Base-by-base conservation (phyloP, 2,329 filamentous ascomycete genomes). In the Verticillium zaregamsianum region DNA sequence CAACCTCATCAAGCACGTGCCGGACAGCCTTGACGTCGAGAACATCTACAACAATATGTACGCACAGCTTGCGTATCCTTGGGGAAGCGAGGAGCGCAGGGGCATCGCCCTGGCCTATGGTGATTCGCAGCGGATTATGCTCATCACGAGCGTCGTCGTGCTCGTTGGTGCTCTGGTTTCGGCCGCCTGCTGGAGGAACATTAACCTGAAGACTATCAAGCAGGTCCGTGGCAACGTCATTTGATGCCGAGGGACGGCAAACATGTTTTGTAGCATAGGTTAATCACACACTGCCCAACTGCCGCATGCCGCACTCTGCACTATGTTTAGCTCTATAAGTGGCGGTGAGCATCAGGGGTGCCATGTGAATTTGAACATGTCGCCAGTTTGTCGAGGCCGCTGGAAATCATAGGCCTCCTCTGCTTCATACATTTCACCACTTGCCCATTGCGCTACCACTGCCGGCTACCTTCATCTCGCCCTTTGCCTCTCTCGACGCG, bases 51-150 rank as follows among this genome's bases (percentile, higher is more conserved):
- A 79, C 35, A 68, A 66, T 56, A 68, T 80, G 49, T 85, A 85
- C 64, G 77, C 76, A 3, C 88, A 90, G 66, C 70, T 86, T 4
- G 72, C 72, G 23, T 89, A 86, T 68, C 73, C 76, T 0, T 67
- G 77, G 32, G 85, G 85, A 1, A 80, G 73, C 3, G 74, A 79
- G 0, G 80, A 78, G 17, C 73, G 88, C 5, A 69, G 76, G 9
- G 86, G 81, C 0, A 89, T 91, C 63, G 82, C 86, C 58, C 72
- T 74, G 17, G 85, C 88, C 0, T 91, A 91, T 66, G 81, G 76
- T 1, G 79, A 83, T 57, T 77, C 82, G 0, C 83, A 85, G 72
- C 73, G 75, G 17, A 73, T 77, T 49, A 83, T 85, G 80, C 71
- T 84, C 58, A 79, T 84, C 54, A 78, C 79, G 0, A 82, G 81